These are phyloP conservation scores for Westerdykella aurantiaca DNA, from an alignment of 2,329 filamentous ascomycete species.

Conservation along the genomic window DNA sequence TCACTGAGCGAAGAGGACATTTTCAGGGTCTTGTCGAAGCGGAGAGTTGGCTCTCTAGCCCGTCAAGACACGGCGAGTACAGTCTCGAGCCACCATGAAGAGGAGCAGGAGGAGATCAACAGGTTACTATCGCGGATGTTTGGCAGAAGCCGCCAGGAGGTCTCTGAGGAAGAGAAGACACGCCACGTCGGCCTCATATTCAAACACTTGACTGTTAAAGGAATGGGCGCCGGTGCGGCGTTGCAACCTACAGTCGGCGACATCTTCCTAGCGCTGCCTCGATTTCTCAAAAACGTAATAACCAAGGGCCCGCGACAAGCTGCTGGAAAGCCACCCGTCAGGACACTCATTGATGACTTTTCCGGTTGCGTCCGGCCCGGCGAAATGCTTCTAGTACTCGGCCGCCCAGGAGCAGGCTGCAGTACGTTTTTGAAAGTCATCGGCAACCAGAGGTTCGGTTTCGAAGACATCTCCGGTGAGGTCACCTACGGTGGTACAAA, in stretches of 20 bases:
- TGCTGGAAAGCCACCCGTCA: constrained; percentile 50
- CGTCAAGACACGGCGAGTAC: constrained; percentile 21
- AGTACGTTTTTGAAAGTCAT: constrained; percentile 66
- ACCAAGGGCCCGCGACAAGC: constrained; percentile 38
- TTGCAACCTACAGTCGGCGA: constrained; percentile 58
- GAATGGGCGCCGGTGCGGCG: constrained; percentile 55
- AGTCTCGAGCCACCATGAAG: constrained; percentile 15
- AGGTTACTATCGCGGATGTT: constrained; percentile 66
- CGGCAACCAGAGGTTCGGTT: constrained; percentile 58
- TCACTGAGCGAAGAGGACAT: constrained; percentile 49
- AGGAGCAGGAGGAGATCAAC: constrained; percentile 50
- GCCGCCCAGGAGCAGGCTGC: constrained; percentile 63
- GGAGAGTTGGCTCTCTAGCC: constrained; percentile 39
- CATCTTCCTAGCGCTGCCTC: constrained; percentile 54
- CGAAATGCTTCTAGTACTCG: constrained; percentile 66
- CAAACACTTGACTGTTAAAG: constrained; percentile 59
- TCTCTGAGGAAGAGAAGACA: constrained; percentile 65
- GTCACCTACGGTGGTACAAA: constrained; percentile 51
- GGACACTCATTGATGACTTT: constrained; percentile 59
- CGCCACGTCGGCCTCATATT: constrained; percentile 64
- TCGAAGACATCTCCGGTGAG: constrained; percentile 53
- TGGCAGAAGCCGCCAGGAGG: constrained; percentile 56
- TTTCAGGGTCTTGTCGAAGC: constrained; percentile 46
- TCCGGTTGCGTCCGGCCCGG: constrained; percentile 67
- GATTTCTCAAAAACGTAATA: constrained; percentile 49